Evolutionary conservation across 2,329 filamentous ascomycete species (phyloP), one percentile per base, ranked within the genome.

Genomic region (Sporothrix phasma): DNA sequence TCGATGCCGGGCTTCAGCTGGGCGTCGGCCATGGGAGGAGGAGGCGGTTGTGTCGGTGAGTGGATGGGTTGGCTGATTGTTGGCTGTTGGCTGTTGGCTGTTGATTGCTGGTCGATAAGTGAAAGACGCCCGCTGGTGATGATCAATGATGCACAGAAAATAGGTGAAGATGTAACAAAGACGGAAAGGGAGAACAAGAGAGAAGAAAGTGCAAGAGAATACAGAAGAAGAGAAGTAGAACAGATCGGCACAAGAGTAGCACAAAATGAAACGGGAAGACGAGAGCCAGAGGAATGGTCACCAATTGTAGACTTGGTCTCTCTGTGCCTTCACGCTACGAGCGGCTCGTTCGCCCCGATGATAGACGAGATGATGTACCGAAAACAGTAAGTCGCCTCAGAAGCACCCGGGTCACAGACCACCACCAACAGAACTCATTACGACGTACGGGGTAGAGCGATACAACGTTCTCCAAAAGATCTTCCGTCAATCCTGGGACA

Each of bases 1-100:
- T 67, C 67, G 65, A 67, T 34, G 24, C 53, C 63, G 34, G 64
- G 62, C 67, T 68, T 67, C 10, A 39, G 34, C 39, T 54, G 56
- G 17, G 39, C 22, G 10, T 60, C 64, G 58, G 61, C 49, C 61
- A 63, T 63, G 29, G 7, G 22, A 46, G 29, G 41, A 19, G 39
- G 31, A 3, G 51, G 19, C 31, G 51, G 15, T 15, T 46, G 43
- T 45, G 5, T 13, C 37, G 34, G 11, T 15, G 15, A 13, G 34
- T 37, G 15, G 34, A 37, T 1, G 11, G 41, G 26, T n/a, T n/a
- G n/a, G n/a, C n/a, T n/a, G n/a, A n/a, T n/a, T n/a, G n/a, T n/a
- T n/a, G n/a, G n/a, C n/a, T 59, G 22, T 13, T 24, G 29, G 41
- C 3, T 2, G 15, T 10, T n/a, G 49, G 17, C n/a, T 54, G 29